Evolutionary conservation across 2,329 filamentous ascomycete species (phyloP).

Genomic region (Daldinia sp.): DNA sequence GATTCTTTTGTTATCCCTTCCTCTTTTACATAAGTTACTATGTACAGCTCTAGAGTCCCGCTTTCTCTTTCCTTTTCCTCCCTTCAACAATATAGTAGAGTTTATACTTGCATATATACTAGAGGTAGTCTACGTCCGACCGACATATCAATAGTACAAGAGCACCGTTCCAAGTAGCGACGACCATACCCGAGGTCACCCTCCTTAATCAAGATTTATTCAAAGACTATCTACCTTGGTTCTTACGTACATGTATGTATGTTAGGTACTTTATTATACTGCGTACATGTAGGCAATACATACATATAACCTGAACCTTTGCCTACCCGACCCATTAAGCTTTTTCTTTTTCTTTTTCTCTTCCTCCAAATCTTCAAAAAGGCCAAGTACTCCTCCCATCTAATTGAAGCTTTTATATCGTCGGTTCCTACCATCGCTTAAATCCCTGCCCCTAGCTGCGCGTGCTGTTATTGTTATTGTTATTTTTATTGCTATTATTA

Average conservation of each 20-base stretch:
- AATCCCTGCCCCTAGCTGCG: background rate
- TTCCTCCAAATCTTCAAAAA: slow-evolving; percentile 4
- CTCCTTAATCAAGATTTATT: background rate
- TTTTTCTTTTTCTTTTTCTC: slow-evolving; percentile 15
- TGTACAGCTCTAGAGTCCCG: slow-evolving; percentile 2
- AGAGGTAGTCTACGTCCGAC: background rate
- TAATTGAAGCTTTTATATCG: slow-evolving; percentile 20
- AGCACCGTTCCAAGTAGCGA: background rate
- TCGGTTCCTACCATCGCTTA: slow-evolving; percentile 6
- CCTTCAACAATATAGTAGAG: slow-evolving; percentile 12
- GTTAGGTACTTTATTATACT: background rate
- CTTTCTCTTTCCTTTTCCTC: slow-evolving; percentile 11
- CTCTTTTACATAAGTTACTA: slow-evolving; percentile 10
- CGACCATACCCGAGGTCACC: background rate
- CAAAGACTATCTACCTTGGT: slow-evolving; percentile 10
- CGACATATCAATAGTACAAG: background rate
- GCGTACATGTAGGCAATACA: background rate
- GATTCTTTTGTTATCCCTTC: slow-evolving; percentile 1
- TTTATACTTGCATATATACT: slow-evolving; percentile 7
- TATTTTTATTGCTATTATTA: too few species aligned
- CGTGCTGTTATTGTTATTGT: too few species aligned
- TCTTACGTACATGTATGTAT: too few species aligned
- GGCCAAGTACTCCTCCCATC: background rate
- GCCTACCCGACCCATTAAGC: slow-evolving; percentile 2
- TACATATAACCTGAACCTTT: background rate